Evolutionary conservation across 2,329 filamentous ascomycete genomes (phyloP), one percentile per base, ranked within the genome.

Genomic region (Rhinocladiella mackenziei): DNA sequence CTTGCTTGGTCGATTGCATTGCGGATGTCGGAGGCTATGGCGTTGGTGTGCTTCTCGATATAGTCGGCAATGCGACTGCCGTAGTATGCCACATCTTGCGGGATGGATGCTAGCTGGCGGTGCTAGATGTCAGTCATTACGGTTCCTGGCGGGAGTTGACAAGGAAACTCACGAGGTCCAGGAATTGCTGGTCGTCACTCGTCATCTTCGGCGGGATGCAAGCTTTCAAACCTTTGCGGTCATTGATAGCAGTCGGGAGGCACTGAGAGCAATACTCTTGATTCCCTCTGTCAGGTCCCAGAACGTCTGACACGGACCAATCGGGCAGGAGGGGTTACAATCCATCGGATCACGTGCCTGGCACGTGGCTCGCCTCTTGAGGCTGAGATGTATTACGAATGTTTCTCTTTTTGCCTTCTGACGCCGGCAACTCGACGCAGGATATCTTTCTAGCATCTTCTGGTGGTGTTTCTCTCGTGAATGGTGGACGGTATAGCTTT

Each of bases 31-130:
- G 75, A 72, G 41, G 89, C 86, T 32, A 87, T 81, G 48, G 76
- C 74, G 59, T 95, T 87, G 65, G 95, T 83, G 61, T 89, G 81
- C 46, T 77, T 75, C 66, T 96, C 87, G 62, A 94, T 79, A 55
- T 83, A 84, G 53, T 88, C 83, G 62, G 87, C 87, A 50, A 91
- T 76, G 40, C 86, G 76, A 56, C 75, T 73, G 11, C 84, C 82
- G 65, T 88, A 89, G 53, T 73, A 74, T 50, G 77, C 78, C 62
- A 91, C 73, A 59, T 89, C 81, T 66, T 78, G 71, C 8, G 77
- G 75, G 53, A 80, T 73, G 46, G 72, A 74, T 34, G 76, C 67
- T 39, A 80, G 71, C 77, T 81, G 53, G 35, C 33, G 9, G 17
- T 35, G 35, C 36, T 20, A 30, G 43, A 23, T 54, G 46, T 46